A percentile compares a stretch with the other conserved stretches of the same genome.
Conservation (phyloP, 78 protist species). For the Guillardia theta region DNA sequence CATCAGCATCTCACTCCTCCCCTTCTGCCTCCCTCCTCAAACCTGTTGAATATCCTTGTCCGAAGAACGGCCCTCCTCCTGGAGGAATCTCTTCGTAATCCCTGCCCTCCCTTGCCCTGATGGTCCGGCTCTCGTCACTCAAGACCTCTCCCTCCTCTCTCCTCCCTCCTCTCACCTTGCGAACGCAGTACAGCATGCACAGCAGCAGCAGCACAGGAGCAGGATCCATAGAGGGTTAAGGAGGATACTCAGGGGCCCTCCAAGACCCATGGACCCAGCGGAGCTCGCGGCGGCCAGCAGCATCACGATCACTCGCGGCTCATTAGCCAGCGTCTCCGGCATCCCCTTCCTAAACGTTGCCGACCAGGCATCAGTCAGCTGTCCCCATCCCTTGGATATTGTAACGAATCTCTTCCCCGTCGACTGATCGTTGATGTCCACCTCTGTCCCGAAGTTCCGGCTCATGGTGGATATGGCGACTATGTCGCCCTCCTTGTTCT, state of each 20-base stretch:
- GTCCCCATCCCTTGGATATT: background rate
- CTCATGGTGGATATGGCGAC: background rate
- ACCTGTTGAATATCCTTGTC: background rate
- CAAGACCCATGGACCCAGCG: background rate
- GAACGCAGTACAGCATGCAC: background rate
- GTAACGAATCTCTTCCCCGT: background rate
- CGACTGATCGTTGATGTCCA: background rate
- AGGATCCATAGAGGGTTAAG: background rate
- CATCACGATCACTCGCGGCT: slow-evolving; percentile 1
- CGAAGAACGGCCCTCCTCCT: background rate
- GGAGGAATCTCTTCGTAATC: no score
- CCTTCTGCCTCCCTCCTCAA: no score
- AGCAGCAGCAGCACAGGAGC: slow-evolving; percentile 8
- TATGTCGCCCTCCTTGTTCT: background rate
- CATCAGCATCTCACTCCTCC: no score
- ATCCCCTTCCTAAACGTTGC: background rate
- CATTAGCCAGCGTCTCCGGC: background rate
- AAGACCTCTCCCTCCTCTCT: no score
- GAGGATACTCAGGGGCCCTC: background rate
- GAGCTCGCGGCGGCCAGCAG: background rate
- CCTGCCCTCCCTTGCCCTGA: no score
- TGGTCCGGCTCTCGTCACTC: no score
- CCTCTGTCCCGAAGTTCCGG: slow-evolving; percentile 29
- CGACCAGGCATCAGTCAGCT: background rate
- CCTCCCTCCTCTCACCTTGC: background rate